These are phyloP conservation scores for Neostapfia colusana DNA, from an alignment of 176 grass and related monocot species.

Conservation along the genomic window DNA sequence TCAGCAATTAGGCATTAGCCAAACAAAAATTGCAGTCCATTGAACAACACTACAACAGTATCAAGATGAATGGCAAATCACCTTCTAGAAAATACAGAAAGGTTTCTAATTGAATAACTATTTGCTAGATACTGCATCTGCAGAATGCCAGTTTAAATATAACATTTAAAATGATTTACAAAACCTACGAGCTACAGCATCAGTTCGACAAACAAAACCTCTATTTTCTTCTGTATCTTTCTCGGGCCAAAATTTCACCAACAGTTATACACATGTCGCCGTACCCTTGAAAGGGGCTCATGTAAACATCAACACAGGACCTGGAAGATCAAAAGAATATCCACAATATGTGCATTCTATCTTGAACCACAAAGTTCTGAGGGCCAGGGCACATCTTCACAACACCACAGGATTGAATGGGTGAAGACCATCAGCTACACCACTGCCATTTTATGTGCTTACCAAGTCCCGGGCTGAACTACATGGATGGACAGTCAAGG, in stretches of 20 bases:
- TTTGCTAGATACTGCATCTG: conserved; percentile 11
- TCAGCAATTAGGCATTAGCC: conserved; percentile 1
- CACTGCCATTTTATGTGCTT: background rate
- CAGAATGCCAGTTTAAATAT: background rate
- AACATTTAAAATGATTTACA: conserved; percentile 35
- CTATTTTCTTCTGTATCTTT: background rate
- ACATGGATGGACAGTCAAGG: background rate
- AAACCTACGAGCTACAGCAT: conserved; percentile 32
- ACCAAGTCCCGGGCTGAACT: background rate
- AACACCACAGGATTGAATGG: conserved; percentile 7
- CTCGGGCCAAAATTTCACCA: background rate
- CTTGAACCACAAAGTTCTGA: conserved; percentile 14
- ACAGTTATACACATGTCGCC: conserved; percentile 32
- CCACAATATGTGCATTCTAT: conserved; percentile 23
- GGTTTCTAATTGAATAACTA: conserved; percentile 3
- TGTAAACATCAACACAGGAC: background rate
- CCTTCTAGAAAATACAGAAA: background rate
- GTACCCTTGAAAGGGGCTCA: conserved; percentile 7
- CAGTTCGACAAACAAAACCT: conserved; percentile 14
- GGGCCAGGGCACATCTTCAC: background rate
- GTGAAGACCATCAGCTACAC: background rate
- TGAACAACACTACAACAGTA: conserved; percentile 11
- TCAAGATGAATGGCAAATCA: background rate
- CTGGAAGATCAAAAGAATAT: background rate
- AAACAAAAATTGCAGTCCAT: background rate